A percentile compares a stretch with the other conserved stretches of the same genome.
phyloP scores from a whole-genome alignment of 495 filamentous ascomycete species.

The Rhypophila decipiens region DNA sequence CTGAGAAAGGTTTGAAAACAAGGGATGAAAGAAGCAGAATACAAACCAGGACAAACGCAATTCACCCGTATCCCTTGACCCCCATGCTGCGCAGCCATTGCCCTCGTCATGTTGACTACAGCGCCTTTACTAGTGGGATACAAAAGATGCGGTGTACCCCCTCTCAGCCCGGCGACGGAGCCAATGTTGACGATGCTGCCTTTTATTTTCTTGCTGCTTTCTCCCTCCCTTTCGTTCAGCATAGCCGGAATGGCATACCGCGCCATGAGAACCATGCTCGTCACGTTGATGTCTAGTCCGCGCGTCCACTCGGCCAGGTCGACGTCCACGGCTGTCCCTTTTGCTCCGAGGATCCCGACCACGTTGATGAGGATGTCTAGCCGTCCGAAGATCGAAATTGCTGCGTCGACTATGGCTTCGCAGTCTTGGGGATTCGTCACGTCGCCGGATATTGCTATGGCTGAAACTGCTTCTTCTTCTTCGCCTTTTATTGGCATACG shows the following conservation, averaged over 20 bases:
- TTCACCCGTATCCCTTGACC: slow-evolving; percentile 50
- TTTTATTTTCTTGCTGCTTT: slow-evolving; percentile 34
- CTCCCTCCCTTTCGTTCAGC: slow-evolving; percentile 36
- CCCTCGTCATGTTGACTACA: slow-evolving; percentile 52
- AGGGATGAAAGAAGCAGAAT: too few relatives aligned
- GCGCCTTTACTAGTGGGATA: slow-evolving; percentile 59
- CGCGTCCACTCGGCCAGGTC: slow-evolving; percentile 48
- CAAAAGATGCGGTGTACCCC: slow-evolving; percentile 52
- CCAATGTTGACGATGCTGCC: slow-evolving; percentile 44
- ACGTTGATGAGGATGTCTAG: slow-evolving; percentile 54
- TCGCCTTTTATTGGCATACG: slow-evolving; percentile 12
- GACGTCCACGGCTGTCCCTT: slow-evolving; percentile 48
- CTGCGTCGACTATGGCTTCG: slow-evolving; percentile 27
- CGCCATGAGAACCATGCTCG: slow-evolving; percentile 53
- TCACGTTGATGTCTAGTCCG: slow-evolving; percentile 51
- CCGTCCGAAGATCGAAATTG: slow-evolving; percentile 37
- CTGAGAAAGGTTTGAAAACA: background rate
- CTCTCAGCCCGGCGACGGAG: slow-evolving; percentile 49
- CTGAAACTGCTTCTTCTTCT: too few relatives aligned
- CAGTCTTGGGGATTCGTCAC: slow-evolving; percentile 46
- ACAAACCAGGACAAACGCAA: slow-evolving; percentile 49
- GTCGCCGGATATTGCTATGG: slow-evolving; percentile 38
- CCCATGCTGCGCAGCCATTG: slow-evolving; percentile 54
- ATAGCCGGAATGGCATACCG: slow-evolving; percentile 51
- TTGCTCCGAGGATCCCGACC: slow-evolving; percentile 49